Base-by-base conservation (phyloP, 371 early-diverging fungal genomes). In the Gilbertella persicaria region DNA sequence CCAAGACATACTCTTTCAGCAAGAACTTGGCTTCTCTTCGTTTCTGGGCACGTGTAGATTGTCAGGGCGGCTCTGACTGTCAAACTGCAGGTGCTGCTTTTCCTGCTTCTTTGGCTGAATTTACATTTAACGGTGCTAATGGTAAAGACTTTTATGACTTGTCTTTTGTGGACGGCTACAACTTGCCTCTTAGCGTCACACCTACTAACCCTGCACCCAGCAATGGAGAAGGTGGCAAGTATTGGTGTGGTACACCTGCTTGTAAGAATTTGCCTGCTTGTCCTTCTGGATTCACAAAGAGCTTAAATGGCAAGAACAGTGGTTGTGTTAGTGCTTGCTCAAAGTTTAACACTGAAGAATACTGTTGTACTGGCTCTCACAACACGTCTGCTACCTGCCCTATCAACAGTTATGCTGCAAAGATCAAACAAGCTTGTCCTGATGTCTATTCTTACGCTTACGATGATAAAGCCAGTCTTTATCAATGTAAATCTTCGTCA, bases 131-230 rank as follows among this genome's bases (percentile, higher is more conserved):
- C 19, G 50, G 30, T 30, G 40, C 35, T 17, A 51, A 25, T 35
- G 59, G 51, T 28, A 51, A 64, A 19, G 69, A 69, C 19, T 69
- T 50, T 28, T 73, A 73, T 37, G 73, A 73, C 43, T 39, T 73
- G 9, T 64, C 65, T 3, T 64, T 69, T 50, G 73, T 73, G 5
- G 73, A 73, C 38, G 73, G 73, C 7, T 67, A 53, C 52, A 73
- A 73, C 19, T 43, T 73, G 13, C 73, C 73, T 3, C 24, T 73
- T 12, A 23, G 39, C 42, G 62, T 73, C 19, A 19, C 46, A 16
- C 69, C 73, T 12, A 45, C 46, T 24, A 26, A 53, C 5, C 39
- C 36, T 19, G n/a, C 21, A 37, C 21, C 10, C 2, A 5, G 21
- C 13, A n/a, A n/a, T n/a, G n/a, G n/a, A n/a, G n/a, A n/a, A n/a